Evolutionary conservation across 225 moss, liverwort and hornwort species (phyloP).

Genomic region (Pleurozium schreberi): DNA sequence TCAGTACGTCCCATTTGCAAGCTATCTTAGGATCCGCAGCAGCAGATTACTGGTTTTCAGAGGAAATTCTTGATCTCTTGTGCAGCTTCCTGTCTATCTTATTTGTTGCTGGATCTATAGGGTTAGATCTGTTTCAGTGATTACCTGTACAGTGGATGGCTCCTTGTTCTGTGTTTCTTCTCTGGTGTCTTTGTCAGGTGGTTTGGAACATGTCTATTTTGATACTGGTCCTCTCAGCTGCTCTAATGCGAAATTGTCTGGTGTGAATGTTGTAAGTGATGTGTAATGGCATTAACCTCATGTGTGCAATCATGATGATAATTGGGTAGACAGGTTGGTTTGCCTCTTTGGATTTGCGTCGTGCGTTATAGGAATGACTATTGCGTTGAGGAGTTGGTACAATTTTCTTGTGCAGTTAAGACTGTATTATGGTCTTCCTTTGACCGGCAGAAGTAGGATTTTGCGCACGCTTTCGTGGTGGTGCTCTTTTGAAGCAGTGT

Average conservation of each 20-base stretch:
- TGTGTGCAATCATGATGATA: background rate
- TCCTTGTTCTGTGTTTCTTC: background rate
- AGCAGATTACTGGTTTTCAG: background rate
- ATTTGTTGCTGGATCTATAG: background rate
- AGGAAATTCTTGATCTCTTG: background rate
- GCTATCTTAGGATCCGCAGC: background rate
- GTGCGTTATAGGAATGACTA: background rate
- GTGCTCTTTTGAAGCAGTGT: background rate
- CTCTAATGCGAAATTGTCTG: background rate
- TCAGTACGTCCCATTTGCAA: conserved; percentile 3
- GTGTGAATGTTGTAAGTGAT: background rate
- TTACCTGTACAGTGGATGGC: background rate
- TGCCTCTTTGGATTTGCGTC: background rate
- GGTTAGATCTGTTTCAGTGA: background rate
- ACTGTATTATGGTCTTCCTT: background rate
- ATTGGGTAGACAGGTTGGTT: background rate
- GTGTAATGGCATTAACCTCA: background rate
- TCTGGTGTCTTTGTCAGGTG: background rate
- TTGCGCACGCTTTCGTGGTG: background rate
- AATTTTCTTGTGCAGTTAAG: background rate
- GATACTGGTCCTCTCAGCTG: background rate
- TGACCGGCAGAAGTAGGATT: background rate
- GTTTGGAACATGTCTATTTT: background rate
- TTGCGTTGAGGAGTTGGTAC: background rate
- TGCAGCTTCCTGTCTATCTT: background rate